Percentiles rank a stretch among this genome's conserved stretches.
These are phyloP conservation scores for Rhazya stricta DNA, from an alignment of 257 asterid species.

Conservation along the genomic window DNA sequence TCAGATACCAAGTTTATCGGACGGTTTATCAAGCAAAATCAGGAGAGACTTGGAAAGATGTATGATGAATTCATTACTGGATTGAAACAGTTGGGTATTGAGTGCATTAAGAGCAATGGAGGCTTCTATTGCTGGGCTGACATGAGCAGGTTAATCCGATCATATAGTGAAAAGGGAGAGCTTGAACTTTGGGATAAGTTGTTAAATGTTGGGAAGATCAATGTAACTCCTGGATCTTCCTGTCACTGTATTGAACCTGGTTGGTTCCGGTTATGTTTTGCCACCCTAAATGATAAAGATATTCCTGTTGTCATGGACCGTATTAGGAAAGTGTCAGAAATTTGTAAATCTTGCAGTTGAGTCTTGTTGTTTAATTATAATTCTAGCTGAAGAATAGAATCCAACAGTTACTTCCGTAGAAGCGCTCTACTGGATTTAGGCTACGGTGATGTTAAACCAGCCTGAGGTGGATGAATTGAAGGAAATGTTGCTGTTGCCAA, in stretches of 20 bases:
- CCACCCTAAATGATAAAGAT: conserved; percentile 34
- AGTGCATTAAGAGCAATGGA: conserved; percentile 38
- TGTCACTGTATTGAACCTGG: conserved; percentile 68
- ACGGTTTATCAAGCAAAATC: conserved; percentile 24
- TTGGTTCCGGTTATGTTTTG: conserved; percentile 54
- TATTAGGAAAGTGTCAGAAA: conserved; percentile 36
- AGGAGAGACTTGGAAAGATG: conserved; percentile 42
- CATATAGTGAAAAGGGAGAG: conserved; percentile 57
- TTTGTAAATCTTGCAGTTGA: conserved; percentile 33
- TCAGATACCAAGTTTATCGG: conserved; percentile 40
- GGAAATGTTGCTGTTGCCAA: too few relatives aligned
- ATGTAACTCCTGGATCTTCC: conserved; percentile 52
- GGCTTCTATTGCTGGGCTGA: conserved; percentile 65
- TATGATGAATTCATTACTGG: conserved; percentile 36
- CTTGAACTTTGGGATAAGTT: conserved; percentile 55
- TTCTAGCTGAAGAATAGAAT: neutral
- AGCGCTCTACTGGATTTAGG: neutral
- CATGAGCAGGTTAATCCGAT: conserved; percentile 47
- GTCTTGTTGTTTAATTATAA: conserved; percentile 7
- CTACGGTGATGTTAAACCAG: neutral
- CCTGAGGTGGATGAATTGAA: neutral
- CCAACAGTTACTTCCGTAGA: neutral
- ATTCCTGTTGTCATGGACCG: conserved; percentile 43
- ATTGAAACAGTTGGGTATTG: conserved; percentile 42
- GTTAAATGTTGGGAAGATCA: conserved; percentile 41